Conservation (phyloP, 1,284 basidiomycete species). For the Ganoderma meredithae region DNA sequence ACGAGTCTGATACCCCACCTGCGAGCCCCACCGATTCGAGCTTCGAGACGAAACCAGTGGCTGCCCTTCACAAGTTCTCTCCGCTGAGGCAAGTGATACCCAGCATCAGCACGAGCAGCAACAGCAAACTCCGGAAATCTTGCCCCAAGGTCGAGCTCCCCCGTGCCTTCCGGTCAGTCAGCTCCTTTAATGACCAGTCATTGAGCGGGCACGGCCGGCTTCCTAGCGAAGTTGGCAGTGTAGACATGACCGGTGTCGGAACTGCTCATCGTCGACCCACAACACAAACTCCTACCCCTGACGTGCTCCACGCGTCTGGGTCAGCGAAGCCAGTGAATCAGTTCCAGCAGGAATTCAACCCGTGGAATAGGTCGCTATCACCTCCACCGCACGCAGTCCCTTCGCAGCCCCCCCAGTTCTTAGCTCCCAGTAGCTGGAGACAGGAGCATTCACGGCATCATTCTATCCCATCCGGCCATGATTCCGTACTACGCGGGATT, state of each 20-base stretch:
- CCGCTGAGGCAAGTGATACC: conserved; percentile 34
- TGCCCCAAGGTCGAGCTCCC: conserved; percentile 35
- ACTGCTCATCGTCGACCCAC: conserved; percentile 42
- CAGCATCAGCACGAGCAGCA: conserved; percentile 25
- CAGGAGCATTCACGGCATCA: conserved; percentile 26
- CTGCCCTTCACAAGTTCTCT: conserved; percentile 34
- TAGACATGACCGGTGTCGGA: conserved; percentile 65
- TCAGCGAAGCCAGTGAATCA: conserved; percentile 21
- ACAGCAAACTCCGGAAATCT: conserved; percentile 35
- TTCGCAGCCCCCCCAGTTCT: conserved; percentile 19
- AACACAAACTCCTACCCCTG: conserved; percentile 52
- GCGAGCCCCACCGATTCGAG: conserved; percentile 39
- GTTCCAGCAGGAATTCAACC: conserved; percentile 32
- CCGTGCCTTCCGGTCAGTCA: conserved; percentile 33
- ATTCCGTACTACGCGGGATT: conserved; percentile 16
- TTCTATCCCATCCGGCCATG: conserved; percentile 27
- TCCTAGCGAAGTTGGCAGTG: conserved; percentile 50
- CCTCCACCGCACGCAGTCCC: conserved; percentile 10
- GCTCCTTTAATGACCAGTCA: conserved; percentile 26
- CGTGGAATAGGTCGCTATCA: conserved; percentile 27
- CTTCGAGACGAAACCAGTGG: conserved; percentile 40
- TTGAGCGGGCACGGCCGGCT: conserved; percentile 35
- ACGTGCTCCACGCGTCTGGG: conserved; percentile 45
- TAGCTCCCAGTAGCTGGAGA: conserved; percentile 15
- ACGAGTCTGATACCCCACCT: conserved; percentile 45